Evolutionary conservation across 106 monocot genomes (phyloP).

Genomic region (Posidonia australis): DNA sequence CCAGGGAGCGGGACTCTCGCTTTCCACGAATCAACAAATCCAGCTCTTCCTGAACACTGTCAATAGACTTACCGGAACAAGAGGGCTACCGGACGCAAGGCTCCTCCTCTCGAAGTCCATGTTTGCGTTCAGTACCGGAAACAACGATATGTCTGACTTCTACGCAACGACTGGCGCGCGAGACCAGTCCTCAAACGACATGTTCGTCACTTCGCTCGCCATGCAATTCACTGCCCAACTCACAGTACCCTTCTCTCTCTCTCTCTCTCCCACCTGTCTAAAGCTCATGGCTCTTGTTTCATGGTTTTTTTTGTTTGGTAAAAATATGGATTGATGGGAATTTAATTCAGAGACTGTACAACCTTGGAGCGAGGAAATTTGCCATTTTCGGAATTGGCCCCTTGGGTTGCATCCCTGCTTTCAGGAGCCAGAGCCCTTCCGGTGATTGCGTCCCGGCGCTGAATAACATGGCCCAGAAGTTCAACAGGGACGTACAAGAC

Average conservation of each 20-base stretch:
- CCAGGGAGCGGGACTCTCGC: background rate
- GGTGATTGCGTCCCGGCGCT: background rate
- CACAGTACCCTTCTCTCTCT: slow-evolving; percentile 3
- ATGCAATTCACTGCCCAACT: slow-evolving; percentile 9
- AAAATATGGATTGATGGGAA: too few species aligned
- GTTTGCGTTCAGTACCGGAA: slow-evolving; percentile 33
- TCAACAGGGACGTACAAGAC: background rate
- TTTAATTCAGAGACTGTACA: slow-evolving; percentile 10
- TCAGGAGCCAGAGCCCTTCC: background rate
- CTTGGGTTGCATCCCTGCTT: slow-evolving; percentile 8
- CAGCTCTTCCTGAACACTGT: slow-evolving; percentile 4
- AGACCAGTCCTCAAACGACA: background rate
- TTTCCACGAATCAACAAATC: slow-evolving; percentile 19
- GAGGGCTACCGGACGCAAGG: slow-evolving; percentile 1
- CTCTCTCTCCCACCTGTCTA: too few species aligned
- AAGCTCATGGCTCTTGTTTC: too few species aligned
- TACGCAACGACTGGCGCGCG: background rate
- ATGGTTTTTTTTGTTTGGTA: too few species aligned
- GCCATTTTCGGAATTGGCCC: slow-evolving; percentile 1
- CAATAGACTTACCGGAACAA: background rate
- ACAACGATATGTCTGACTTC: slow-evolving; percentile 33
- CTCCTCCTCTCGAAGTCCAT: slow-evolving; percentile 29
- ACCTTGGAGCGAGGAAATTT: slow-evolving; percentile 15
- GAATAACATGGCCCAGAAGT: background rate
- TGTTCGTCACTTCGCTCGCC: slow-evolving; percentile 5